phyloP scores from a whole-genome alignment of 495 filamentous ascomycete species.

The Talaromyces liani region DNA sequence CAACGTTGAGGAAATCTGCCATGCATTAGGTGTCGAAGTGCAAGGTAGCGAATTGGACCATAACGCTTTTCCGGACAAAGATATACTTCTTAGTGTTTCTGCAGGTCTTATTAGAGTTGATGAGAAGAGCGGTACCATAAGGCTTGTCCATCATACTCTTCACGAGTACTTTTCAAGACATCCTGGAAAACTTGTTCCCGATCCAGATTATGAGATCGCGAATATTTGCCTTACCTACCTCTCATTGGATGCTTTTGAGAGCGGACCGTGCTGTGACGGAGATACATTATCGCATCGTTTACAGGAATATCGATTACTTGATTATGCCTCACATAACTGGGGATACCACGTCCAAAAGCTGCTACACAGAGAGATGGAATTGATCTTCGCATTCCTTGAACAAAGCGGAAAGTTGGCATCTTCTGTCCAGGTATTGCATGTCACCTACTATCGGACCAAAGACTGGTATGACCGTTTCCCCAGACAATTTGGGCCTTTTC shows the following conservation, averaged over 20 bases:
- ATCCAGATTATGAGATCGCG: neutral
- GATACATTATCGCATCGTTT: neutral
- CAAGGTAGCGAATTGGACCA: neutral
- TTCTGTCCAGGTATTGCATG: neutral
- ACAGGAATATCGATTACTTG: neutral
- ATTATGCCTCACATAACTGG: neutral
- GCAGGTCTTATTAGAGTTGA: neutral
- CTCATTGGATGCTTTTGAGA: neutral
- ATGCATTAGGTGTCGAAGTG: neutral
- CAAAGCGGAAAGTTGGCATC: neutral
- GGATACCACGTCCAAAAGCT: neutral
- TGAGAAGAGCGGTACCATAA: neutral
- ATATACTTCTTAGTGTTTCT: neutral
- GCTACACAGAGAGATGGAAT: neutral
- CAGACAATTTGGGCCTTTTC: neutral
- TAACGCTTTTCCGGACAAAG: neutral
- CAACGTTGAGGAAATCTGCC: neutral
- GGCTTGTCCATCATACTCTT: neutral
- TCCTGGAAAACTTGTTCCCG: neutral
- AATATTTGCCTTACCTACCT: neutral
- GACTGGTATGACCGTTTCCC: neutral
- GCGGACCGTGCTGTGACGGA: neutral
- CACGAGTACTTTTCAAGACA: neutral
- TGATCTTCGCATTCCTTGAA: neutral
- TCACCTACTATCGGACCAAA: neutral